phyloP scores from a whole-genome alignment of 2,329 filamentous ascomycete genomes.

The Colletotrichum camelliae region DNA sequence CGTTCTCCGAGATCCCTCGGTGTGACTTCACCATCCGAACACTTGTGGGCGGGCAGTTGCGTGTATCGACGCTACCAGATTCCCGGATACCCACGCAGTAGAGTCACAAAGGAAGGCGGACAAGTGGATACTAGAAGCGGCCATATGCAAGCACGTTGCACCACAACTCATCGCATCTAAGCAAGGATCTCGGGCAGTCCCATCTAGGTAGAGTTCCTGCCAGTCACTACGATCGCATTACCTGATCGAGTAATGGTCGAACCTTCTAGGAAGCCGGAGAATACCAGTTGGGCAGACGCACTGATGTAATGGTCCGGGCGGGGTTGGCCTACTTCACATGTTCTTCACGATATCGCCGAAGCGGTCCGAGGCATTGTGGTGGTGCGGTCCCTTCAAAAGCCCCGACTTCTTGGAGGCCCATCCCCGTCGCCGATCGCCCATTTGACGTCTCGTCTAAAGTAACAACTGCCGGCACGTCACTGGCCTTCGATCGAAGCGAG shows the following conservation, averaged over 20 bases:
- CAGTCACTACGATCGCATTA: background rate
- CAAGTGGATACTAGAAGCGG: background rate
- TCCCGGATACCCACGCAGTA: background rate
- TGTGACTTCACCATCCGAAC: background rate
- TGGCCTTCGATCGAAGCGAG: background rate
- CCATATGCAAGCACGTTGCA: background rate
- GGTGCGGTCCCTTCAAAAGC: background rate
- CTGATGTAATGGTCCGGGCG: constrained; percentile 7
- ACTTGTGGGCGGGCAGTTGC: background rate
- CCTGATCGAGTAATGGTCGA: background rate
- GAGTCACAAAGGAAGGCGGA: background rate
- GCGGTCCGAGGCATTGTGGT: background rate
- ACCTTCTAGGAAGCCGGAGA: background rate
- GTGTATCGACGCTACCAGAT: background rate
- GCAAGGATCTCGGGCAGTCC: background rate
- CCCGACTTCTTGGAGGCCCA: background rate
- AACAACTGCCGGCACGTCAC: background rate
- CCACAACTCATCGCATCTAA: background rate
- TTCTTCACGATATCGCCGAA: background rate
- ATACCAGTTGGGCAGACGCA: background rate
- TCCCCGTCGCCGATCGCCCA: background rate
- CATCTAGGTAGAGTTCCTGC: background rate
- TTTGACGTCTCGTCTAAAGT: constrained; percentile 8
- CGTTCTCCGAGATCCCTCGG: background rate
- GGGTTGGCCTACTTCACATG: background rate